Percentiles rank a stretch among this genome's conserved stretches.
Evolutionary conservation across 495 filamentous ascomycete genomes (phyloP).

Genomic region (Hypoxylon rickii): DNA sequence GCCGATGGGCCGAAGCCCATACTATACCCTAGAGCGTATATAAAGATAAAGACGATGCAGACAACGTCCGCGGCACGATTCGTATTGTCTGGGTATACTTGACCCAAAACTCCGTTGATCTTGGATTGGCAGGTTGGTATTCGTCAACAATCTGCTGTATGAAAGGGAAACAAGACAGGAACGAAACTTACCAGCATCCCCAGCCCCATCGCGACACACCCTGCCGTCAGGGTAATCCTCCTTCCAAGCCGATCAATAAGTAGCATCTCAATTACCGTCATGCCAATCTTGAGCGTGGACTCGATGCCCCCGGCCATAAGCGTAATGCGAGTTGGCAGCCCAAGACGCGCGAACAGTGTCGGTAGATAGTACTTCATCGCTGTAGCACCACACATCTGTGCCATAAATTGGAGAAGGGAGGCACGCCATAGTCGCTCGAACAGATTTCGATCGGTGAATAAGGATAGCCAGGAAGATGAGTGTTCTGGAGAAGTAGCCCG

Average conservation of each 20-base stretch:
- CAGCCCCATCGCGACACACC: constrained; percentile 52
- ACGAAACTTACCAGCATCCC: constrained; percentile 54
- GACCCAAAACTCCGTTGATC: constrained; percentile 59
- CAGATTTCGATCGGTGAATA: constrained; percentile 46
- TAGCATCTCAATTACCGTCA: constrained; percentile 53
- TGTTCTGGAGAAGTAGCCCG: constrained; percentile 30
- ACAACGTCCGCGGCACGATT: constrained; percentile 54
- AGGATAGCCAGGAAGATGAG: constrained; percentile 39
- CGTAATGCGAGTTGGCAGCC: constrained; percentile 48
- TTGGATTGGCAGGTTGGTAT: constrained; percentile 26
- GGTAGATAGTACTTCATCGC: constrained; percentile 63
- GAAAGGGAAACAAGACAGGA: not conserved
- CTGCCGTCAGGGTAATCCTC: constrained; percentile 47
- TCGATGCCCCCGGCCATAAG: constrained; percentile 57
- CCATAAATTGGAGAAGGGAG: constrained; percentile 57
- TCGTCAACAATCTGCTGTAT: not conserved
- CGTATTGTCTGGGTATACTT: constrained; percentile 55
- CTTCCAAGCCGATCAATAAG: constrained; percentile 55
- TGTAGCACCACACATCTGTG: constrained; percentile 57
- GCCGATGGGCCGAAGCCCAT: constrained; percentile 61
- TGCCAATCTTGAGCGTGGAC: constrained; percentile 55
- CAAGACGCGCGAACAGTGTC: constrained; percentile 51
- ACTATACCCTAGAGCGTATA: constrained; percentile 61
- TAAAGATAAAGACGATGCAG: constrained; percentile 61
- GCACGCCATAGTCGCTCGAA: constrained; percentile 53